Conservation (phyloP, 305 asterid species). For the Fraxinus ornus region DNA sequence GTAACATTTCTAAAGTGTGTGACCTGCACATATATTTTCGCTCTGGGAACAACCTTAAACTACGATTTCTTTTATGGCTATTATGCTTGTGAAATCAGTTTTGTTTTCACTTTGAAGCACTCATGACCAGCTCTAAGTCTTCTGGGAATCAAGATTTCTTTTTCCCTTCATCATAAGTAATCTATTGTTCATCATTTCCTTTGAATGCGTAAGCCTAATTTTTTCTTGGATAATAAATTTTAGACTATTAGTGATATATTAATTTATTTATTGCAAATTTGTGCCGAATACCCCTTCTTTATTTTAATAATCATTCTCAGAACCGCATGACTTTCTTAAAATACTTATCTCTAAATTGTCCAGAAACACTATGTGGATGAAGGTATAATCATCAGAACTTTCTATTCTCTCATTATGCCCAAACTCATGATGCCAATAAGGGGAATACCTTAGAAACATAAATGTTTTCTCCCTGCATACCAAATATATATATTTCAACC, state of each 20-base stretch:
- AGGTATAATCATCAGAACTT: background rate
- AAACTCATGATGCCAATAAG: background rate
- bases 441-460: background rate
- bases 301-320: background rate
- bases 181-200: background rate
- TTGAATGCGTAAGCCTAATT: background rate
- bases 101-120: background rate
- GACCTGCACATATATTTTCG: background rate
- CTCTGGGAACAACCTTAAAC: background rate
- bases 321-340: background rate
- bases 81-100: constrained; percentile 1
- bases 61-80: constrained; percentile 6
- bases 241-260: background rate
- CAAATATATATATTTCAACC: too few relatives aligned
- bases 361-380: background rate
- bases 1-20: constrained; percentile 38
- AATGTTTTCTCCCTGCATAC: too few relatives aligned
- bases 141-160: background rate
- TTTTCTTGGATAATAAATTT: background rate
- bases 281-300: background rate
- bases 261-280: background rate
- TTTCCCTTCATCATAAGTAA: background rate
- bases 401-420: background rate
- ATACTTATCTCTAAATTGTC: background rate
- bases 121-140: background rate